Evolutionary conservation across 495 filamentous ascomycete genomes (phyloP).

Genomic region (Penicillium parvum): DNA sequence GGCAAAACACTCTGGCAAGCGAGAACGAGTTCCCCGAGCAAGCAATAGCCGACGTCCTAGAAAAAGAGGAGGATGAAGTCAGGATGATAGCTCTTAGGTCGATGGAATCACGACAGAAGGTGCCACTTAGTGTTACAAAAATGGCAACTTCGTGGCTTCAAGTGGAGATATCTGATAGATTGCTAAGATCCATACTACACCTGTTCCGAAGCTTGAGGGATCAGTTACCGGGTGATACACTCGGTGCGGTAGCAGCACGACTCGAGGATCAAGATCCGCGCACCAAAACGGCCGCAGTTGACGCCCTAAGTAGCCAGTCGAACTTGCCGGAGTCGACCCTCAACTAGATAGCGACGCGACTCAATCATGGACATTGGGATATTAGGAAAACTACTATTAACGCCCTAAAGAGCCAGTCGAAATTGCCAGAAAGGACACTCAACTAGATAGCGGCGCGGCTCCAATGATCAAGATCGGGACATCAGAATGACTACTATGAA

Average conservation of each 20-base stretch:
- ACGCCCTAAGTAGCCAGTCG: not conserved
- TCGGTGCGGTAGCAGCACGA: not conserved
- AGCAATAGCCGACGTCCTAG: not conserved
- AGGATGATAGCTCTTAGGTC: not conserved
- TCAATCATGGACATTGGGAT: too few relatives aligned
- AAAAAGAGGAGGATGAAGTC: not conserved
- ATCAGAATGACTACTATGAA: too few relatives aligned
- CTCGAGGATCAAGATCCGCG: not conserved
- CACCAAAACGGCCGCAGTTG: not conserved
- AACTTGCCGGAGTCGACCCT: not conserved
- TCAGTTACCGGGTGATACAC: not conserved
- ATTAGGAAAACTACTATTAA: too few relatives aligned
- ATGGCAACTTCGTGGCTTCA: not conserved
- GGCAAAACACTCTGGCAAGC: not conserved
- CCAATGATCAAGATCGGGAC: too few relatives aligned
- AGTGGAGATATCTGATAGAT: not conserved
- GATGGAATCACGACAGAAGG: not conserved
- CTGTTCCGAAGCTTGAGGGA: not conserved
- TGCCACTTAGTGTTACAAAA: not conserved
- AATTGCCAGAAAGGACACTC: too few relatives aligned
- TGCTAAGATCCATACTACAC: not conserved
- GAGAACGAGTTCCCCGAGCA: slow-evolving; percentile 2
- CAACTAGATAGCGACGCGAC: too few relatives aligned
- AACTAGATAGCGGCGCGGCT: too few relatives aligned
- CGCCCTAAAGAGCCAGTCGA: too few relatives aligned